Base-by-base conservation (phyloP, 352 stramenopile species). In the Thalassiosira exigua region DNA sequence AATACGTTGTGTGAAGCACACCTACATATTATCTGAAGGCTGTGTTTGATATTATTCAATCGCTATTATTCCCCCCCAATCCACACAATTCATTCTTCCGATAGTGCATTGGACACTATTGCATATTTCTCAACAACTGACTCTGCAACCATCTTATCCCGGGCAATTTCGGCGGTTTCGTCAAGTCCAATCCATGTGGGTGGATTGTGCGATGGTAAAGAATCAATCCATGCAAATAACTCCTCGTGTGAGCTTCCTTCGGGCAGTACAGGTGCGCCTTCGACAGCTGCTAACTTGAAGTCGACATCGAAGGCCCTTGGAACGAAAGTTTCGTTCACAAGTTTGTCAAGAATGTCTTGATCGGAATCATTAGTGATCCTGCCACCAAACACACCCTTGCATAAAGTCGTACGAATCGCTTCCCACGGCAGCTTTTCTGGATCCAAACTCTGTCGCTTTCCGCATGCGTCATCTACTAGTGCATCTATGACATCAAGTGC, bases 351-450 rank as follows among this genome's bases (percentile, higher is more conserved):
- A 32, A 99, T 84, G 62, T 95, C 79, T 79, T 99, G 96, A 75
- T 99, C 98, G 42, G 97, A 97, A 60, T 93, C 90, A 79, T 98
- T 97, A 73, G 99, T 98, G 9, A 99, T 94, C 62, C 96, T 92
- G 32, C 97, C 97, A 56, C 98, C 98, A 77, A 99, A 99, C 14
- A 99, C 92, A 56, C 95, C 98, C 67, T 99, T 94, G 62, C 96
- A 95, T 21, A 99, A 81, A 21, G 98, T 98, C 30, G 93, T 95
- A 52, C 96, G 94, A 60, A 99, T 97, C 3, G 97, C 97, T 57
- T 96, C 94, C 97, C 98, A 99, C n/a, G 97, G 97, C 54, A 99
- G 95, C 53, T 96, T 95, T 65, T 98, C 96, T 2, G 97, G 97
- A n/a, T 97, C 92, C 5, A 99, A 83, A 93, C 58, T 94, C 94